Percentiles rank a stretch among this genome's conserved stretches.
phyloP scores from a whole-genome alignment of 73 alveolate genomes.

The Symbiodinium natans region DNA sequence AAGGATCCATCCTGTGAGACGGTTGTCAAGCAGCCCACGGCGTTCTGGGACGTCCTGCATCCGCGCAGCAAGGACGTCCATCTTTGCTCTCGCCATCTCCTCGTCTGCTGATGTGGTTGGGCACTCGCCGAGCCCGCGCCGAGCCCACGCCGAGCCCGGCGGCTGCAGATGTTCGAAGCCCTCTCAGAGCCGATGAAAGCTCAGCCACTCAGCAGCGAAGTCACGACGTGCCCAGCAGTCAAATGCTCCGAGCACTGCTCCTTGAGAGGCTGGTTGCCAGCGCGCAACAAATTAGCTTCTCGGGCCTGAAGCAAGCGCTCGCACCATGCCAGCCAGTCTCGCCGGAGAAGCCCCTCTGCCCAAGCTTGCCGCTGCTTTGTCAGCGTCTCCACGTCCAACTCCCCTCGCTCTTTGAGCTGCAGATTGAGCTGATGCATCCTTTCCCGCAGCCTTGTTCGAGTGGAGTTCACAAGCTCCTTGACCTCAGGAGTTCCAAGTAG shows the following conservation, averaged over 20 bases:
- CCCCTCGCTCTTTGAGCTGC: background rate
- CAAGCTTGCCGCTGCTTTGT: background rate
- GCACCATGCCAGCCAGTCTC: slow-evolving; percentile 4
- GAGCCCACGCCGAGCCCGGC: too few species aligned
- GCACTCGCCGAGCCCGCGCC: too few species aligned
- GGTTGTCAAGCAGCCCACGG: too few species aligned
- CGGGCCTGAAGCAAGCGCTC: background rate
- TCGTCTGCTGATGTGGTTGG: too few species aligned
- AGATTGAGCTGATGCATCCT: background rate
- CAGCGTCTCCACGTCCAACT: background rate
- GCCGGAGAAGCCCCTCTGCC: background rate
- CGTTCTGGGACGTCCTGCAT: too few species aligned
- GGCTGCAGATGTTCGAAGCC: too few species aligned
- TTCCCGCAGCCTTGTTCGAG: background rate
- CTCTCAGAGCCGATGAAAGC: too few species aligned
- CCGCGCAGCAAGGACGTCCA: too few species aligned
- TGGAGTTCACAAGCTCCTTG: background rate
- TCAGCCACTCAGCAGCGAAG: background rate
- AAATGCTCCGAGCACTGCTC: background rate
- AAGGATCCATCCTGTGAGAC: too few species aligned
- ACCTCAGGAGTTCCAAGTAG: background rate
- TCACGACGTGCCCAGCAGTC: background rate
- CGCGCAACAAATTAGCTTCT: background rate
- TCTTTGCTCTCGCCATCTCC: too few species aligned
- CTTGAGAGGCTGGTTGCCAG: background rate